Evolutionary conservation across 306 rosid genomes (phyloP).

Genomic region (Citrullus colocynthis): DNA sequence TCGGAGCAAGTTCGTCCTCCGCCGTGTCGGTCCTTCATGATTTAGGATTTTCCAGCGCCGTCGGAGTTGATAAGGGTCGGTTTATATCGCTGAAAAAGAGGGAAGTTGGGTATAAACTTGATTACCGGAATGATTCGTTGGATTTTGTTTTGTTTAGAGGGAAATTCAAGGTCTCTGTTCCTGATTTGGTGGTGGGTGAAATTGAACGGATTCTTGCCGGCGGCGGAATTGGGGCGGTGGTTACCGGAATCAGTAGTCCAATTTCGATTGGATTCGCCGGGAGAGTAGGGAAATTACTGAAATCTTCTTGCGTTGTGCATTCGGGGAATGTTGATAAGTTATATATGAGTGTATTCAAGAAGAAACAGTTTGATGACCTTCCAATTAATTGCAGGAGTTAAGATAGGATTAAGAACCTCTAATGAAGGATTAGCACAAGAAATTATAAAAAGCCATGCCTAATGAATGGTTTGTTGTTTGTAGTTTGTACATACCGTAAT

Average conservation of each 20-base stretch:
- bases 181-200: conserved; percentile 56
- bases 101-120: conserved; percentile 21
- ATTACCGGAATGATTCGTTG: conserved; percentile 32
- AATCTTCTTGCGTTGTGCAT: conserved; percentile 42
- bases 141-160: conserved; percentile 62
- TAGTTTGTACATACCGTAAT: too few species aligned
- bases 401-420: conserved; percentile 11
- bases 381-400: conserved; percentile 36
- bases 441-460: neutral
- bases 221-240: conserved; percentile 64
- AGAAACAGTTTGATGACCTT: conserved; percentile 21
- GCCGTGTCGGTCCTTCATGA: conserved; percentile 30
- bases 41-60: conserved; percentile 49
- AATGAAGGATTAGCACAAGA: conserved; percentile 15
- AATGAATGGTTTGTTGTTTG: neutral
- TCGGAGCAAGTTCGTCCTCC: conserved; percentile 39
- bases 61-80: conserved; percentile 21
- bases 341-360: conserved; percentile 59
- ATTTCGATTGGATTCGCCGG: conserved; percentile 48
- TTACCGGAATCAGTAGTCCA: conserved; percentile 3
- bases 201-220: conserved; percentile 66
- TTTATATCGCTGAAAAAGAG: conserved; percentile 28
- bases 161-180: conserved; percentile 41
- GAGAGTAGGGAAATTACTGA: conserved; percentile 42
- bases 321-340: conserved; percentile 26